Conservation (phyloP, 2,329 filamentous ascomycete genomes). For the Pyrenophora teres region DNA sequence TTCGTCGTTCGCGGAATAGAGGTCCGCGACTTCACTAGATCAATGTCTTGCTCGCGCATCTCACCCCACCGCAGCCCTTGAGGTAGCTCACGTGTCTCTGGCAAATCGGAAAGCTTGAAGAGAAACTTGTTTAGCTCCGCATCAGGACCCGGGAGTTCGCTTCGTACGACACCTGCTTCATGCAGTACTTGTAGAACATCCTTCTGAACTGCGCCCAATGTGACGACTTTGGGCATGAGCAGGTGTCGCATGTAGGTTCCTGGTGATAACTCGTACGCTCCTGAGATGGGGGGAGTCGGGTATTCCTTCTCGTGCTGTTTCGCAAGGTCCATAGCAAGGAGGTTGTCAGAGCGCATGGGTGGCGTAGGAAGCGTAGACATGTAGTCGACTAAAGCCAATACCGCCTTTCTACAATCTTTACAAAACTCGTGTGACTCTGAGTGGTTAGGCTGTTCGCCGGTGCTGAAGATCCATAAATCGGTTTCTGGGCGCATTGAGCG, state of each 20-base stretch:
- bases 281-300: slow-evolving; percentile 27
- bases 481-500: slow-evolving; percentile 65
- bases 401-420: slow-evolving; percentile 34
- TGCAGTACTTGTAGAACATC: slow-evolving; percentile 29
- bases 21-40: slow-evolving; percentile 55
- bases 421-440: slow-evolving; percentile 24
- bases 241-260: slow-evolving; percentile 42
- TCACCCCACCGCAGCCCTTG: slow-evolving; percentile 61
- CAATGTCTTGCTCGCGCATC: slow-evolving; percentile 59
- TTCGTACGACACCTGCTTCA: slow-evolving; percentile 28
- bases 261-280: slow-evolving; percentile 21
- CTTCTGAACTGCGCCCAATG: slow-evolving; percentile 52
- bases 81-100: slow-evolving; percentile 48
- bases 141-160: slow-evolving; percentile 38
- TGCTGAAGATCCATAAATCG: slow-evolving; percentile 65
- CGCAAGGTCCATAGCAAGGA: slow-evolving; percentile 31
- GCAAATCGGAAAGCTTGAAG: slow-evolving; percentile 56
- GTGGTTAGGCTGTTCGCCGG: slow-evolving; percentile 33
- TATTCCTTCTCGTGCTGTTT: slow-evolving; percentile 35
- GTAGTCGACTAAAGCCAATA: slow-evolving; percentile 35
- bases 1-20: slow-evolving; percentile 60
- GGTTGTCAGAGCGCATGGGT: slow-evolving; percentile 34
- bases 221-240: slow-evolving; percentile 46
- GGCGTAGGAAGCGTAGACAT: slow-evolving; percentile 35
- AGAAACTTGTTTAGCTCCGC: slow-evolving; percentile 61